Evolutionary conservation across 257 asterid genomes (phyloP).

Genomic region (Przewalskia tangutica): DNA sequence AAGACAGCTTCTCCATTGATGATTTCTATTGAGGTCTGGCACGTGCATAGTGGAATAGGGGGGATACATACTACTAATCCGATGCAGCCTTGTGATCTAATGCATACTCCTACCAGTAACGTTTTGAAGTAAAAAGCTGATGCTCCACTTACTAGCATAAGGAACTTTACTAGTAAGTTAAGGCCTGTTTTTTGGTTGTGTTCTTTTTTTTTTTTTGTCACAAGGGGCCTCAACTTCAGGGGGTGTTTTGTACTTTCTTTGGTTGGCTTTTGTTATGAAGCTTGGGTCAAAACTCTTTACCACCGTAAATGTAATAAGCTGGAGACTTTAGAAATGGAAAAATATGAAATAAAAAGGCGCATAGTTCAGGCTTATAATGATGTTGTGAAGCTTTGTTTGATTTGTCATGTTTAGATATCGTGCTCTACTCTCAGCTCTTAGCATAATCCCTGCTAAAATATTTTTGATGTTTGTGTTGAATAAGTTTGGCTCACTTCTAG

Average conservation of each 20-base stretch:
- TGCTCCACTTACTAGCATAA: not conserved
- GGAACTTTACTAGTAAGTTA: not conserved
- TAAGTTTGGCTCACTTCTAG: too few species aligned
- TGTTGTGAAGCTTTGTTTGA: not conserved
- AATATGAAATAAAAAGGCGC: not conserved
- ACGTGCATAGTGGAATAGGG: not conserved
- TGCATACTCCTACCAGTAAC: not conserved
- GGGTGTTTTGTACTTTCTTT: not conserved
- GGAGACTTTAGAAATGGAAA: not conserved
- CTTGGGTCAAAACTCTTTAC: not conserved
- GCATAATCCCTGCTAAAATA: not conserved
- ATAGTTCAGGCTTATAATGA: not conserved
- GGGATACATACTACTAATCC: not conserved
- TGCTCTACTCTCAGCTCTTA: not conserved
- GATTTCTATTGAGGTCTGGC: conserved; percentile 14
- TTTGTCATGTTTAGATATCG: not conserved
- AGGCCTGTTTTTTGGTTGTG: not conserved
- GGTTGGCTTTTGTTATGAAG: not conserved
- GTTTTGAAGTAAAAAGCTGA: not conserved
- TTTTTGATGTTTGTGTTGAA: not conserved
- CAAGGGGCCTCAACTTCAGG: not conserved
- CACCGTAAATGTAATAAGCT: conserved; percentile 1
- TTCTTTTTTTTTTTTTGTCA: too few species aligned
- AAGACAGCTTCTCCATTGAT: conserved; percentile 21
- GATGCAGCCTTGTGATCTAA: not conserved